These are phyloP conservation scores for Luzula sylvatica DNA, from an alignment of 176 grass and related monocot genomes.

Conservation along the genomic window DNA sequence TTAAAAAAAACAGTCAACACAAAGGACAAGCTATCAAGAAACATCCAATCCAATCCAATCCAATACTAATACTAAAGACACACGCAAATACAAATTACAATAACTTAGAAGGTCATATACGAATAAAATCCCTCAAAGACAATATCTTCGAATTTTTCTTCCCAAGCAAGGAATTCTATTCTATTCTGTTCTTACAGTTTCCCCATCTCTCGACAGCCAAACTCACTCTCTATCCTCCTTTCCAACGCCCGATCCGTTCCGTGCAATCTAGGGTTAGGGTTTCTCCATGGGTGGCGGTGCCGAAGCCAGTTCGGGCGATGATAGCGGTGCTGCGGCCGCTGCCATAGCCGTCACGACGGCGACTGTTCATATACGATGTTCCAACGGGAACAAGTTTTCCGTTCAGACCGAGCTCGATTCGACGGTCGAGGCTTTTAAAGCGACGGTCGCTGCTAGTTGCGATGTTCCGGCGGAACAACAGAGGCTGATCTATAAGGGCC, in stretches of 20 bases:
- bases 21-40: neutral
- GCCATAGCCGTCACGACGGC: conserved; percentile 13
- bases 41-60: too few relatives aligned
- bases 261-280: conserved; percentile 27
- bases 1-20: too few relatives aligned
- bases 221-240: conserved; percentile 13
- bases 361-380: conserved; percentile 59
- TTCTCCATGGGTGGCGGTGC: conserved; percentile 35
- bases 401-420: conserved; percentile 42
- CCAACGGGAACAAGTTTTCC: conserved; percentile 73
- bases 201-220: neutral
- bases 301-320: conserved; percentile 15
- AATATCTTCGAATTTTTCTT: conserved; percentile 11
- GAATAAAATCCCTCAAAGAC: neutral
- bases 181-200: neutral
- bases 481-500: conserved; percentile 95
- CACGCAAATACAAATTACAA: too few relatives aligned
- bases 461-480: conserved; percentile 83
- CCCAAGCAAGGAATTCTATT: conserved; percentile 7
- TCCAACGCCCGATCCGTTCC: conserved; percentile 25
- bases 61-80: too few relatives aligned
- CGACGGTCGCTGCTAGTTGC: conserved; percentile 47
- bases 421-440: conserved; percentile 61
- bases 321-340: conserved; percentile 20
- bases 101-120: conserved; percentile 6